These are phyloP conservation scores for Nemophila menziesii DNA, from an alignment of 257 asterid genomes.

Conservation along the genomic window DNA sequence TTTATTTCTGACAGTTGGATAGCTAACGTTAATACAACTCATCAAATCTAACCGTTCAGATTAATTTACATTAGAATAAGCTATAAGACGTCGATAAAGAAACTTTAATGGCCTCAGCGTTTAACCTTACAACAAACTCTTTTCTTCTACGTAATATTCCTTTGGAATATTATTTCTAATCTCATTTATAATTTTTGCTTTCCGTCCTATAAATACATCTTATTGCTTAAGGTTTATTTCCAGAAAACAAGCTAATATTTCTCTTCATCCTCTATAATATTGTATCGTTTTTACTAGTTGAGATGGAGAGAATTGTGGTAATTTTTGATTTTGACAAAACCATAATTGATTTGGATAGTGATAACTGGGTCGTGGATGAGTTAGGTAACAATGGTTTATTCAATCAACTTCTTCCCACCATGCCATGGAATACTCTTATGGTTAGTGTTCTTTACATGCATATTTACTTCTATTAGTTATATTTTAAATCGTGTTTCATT, in stretches of 20 bases:
- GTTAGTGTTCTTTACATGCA: not conserved
- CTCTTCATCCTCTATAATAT: not conserved
- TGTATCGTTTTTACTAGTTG: not conserved
- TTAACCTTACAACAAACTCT: too few species aligned
- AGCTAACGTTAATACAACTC: too few species aligned
- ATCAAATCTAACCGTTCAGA: too few species aligned
- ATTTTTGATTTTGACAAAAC: constrained; percentile 28
- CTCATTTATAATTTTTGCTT: too few species aligned
- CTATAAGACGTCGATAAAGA: too few species aligned
- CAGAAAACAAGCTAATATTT: not conserved
- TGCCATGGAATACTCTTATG: constrained; percentile 29
- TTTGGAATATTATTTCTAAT: too few species aligned
- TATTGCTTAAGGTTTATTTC: not conserved
- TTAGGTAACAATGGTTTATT: constrained; percentile 18
- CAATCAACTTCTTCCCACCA: constrained; percentile 22
- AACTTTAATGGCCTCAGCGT: too few species aligned
- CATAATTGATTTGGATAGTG: constrained; percentile 25
- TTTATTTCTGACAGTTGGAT: too few species aligned
- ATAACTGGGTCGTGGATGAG: constrained; percentile 25
- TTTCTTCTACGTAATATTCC: too few species aligned
- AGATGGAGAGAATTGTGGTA: constrained; percentile 15
- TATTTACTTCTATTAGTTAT: not conserved
- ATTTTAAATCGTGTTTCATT: too few species aligned
- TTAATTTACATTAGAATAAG: too few species aligned
- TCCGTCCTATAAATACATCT: too few species aligned